Percentiles rank a stretch among this genome's conserved stretches.
phyloP scores from a whole-genome alignment of 208 protist species.

The Leishmania gerbilli region DNA sequence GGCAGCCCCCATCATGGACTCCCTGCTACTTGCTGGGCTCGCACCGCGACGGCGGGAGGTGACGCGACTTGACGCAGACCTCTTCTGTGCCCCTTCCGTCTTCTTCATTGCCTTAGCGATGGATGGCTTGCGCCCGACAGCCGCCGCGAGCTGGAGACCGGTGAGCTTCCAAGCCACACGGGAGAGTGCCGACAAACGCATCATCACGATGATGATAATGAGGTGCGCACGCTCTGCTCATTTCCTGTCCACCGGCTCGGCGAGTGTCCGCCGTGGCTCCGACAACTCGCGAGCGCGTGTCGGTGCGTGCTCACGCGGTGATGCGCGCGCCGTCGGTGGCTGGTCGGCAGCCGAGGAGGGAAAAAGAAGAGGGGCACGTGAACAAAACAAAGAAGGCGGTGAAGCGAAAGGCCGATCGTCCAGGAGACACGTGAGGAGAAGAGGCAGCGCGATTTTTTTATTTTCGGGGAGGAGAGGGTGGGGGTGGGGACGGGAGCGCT shows the following conservation, averaged over 20 bases:
- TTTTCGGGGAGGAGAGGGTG: not conserved
- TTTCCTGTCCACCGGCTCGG: not conserved
- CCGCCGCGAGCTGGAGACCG: not conserved
- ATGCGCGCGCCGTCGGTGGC: not conserved
- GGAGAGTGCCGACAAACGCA: constrained; percentile 2
- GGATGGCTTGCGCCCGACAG: not conserved
- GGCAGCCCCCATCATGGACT: not conserved
- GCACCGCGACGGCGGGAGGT: not conserved
- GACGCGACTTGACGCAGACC: not conserved
- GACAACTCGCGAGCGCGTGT: not conserved
- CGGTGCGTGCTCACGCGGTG: not conserved
- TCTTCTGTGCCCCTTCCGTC: not conserved
- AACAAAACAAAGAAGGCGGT: not conserved
- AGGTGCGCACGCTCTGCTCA: not conserved
- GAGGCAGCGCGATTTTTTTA: too few species aligned
- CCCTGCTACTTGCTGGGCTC: not conserved
- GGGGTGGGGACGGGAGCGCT: not conserved
- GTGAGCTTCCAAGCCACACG: not conserved
- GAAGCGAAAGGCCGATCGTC: not conserved
- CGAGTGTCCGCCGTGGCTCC: not conserved
- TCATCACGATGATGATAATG: not conserved
- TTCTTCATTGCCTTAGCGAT: not conserved
- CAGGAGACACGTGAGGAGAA: too few species aligned
- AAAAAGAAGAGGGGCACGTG: not conserved
- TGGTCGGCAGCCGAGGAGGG: not conserved